Conservation (phyloP, 2,329 filamentous ascomycete genomes). For the Claviceps digitariae region DNA sequence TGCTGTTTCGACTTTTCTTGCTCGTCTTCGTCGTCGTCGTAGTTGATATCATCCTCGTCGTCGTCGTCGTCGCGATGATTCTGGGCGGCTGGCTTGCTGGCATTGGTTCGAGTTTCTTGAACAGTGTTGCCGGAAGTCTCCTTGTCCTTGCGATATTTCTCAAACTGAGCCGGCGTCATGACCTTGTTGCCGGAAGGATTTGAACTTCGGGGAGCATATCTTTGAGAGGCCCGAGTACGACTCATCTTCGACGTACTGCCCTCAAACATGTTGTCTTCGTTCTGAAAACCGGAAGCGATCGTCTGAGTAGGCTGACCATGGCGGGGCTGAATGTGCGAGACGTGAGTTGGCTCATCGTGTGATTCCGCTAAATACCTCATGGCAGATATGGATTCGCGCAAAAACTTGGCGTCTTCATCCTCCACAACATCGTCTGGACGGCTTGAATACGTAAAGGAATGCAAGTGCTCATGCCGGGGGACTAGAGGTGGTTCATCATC, state of each 20-base stretch:
- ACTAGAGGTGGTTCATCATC: slow-evolving; percentile 15
- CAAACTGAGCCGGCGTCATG: slow-evolving; percentile 83
- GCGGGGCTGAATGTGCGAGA: slow-evolving; percentile 19
- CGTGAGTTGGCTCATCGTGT: slow-evolving; percentile 10
- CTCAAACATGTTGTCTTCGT: slow-evolving; percentile 44
- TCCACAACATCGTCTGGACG: slow-evolving; percentile 27
- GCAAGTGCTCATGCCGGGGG: slow-evolving; percentile 20
- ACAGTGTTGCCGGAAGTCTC: slow-evolving; percentile 38
- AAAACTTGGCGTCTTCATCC: slow-evolving; percentile 39
- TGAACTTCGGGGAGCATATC: slow-evolving; percentile 19
- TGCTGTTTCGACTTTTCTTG: slow-evolving; percentile 59
- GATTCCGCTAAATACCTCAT: slow-evolving; percentile 29
- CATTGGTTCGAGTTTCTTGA: slow-evolving; percentile 21
- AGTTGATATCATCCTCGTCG: slow-evolving; percentile 49
- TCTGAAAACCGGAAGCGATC: slow-evolving; percentile 18
- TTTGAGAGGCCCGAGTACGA: slow-evolving; percentile 18
- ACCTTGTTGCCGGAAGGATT: slow-evolving; percentile 52
- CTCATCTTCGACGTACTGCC: slow-evolving; percentile 26
- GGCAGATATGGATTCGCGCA: slow-evolving; percentile 38
- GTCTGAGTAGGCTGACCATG: slow-evolving; percentile 17
- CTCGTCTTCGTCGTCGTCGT: slow-evolving; percentile 68
- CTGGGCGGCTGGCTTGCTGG: slow-evolving; percentile 29
- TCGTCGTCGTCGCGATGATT: slow-evolving; percentile 50
- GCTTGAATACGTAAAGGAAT: slow-evolving; percentile 17
- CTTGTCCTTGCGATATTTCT: slow-evolving; percentile 64